Conservation (phyloP, 345 rosid genomes). For the Eucalyptus caleyi region DNA sequence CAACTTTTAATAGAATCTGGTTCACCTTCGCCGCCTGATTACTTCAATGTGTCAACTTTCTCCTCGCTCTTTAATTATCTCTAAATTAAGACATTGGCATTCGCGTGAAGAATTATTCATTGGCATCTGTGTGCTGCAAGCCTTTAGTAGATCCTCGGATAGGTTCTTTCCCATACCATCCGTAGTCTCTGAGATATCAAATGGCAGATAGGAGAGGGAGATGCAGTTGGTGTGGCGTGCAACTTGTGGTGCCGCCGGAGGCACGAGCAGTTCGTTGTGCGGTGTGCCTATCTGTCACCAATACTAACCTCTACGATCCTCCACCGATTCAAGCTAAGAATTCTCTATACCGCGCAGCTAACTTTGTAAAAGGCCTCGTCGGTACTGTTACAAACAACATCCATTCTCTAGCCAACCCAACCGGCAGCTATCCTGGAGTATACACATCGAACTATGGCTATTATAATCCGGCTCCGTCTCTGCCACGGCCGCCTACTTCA, state of each 20-base stretch:
- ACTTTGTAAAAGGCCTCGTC: not conserved
- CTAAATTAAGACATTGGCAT: not conserved
- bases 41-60: not conserved
- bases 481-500: not conserved
- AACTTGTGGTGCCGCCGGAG: slow-evolving; percentile 27
- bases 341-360: not conserved
- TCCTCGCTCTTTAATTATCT: not conserved
- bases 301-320: slow-evolving; percentile 1
- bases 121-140: not conserved
- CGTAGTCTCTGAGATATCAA: not conserved
- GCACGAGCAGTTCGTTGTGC: slow-evolving; percentile 23
- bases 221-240: slow-evolving; percentile 39
- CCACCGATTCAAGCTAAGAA: slow-evolving; percentile 1
- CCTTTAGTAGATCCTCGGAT: not conserved
- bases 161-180: not conserved
- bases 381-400: not conserved
- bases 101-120: not conserved
- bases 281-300: slow-evolving; percentile 28
- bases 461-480: not conserved
- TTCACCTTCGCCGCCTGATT: not conserved
- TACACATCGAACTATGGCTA: not conserved
- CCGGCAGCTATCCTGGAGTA: not conserved
- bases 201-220: slow-evolving; percentile 11
- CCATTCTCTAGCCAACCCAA: not conserved
- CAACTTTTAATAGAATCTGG: not conserved